These are phyloP conservation scores for Tricholoma furcatifolium DNA, from an alignment of 768 basidiomycete species.

Conservation along the genomic window DNA sequence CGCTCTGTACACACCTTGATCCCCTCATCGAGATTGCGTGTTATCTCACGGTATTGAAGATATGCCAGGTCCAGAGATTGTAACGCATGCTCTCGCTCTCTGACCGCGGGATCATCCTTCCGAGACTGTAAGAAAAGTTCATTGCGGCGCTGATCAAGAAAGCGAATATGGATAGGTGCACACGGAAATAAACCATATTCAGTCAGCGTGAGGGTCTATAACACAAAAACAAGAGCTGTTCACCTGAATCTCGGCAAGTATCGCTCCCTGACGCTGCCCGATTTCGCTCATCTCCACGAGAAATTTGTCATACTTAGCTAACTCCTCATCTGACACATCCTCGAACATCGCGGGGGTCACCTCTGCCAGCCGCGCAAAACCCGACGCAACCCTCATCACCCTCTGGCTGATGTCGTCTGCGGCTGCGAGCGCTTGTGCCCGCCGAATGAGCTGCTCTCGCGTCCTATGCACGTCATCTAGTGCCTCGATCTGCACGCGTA, in stretches of 20 bases:
- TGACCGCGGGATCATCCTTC: constrained; percentile 72
- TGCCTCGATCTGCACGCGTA: constrained; percentile 75
- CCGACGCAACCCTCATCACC: constrained; percentile 64
- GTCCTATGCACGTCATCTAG: constrained; percentile 69
- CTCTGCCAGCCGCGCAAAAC: constrained; percentile 65
- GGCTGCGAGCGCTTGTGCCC: constrained; percentile 59
- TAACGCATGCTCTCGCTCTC: constrained; percentile 77
- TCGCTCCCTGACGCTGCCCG: constrained; percentile 58
- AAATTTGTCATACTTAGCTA: constrained; percentile 80
- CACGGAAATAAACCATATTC: background rate
- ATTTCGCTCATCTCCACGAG: constrained; percentile 55
- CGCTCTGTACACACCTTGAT: constrained; percentile 55
- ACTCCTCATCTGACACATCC: constrained; percentile 72
- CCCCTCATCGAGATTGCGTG: constrained; percentile 84
- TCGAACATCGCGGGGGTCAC: constrained; percentile 88
- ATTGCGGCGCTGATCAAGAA: constrained; percentile 49
- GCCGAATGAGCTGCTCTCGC: constrained; percentile 60
- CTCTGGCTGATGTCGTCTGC: constrained; percentile 73
- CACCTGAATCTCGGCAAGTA: constrained; percentile 73
- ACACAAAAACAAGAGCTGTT: constrained; percentile 12
- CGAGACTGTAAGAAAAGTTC: constrained; percentile 73
- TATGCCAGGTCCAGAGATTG: constrained; percentile 84
- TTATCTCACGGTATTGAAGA: constrained; percentile 85
- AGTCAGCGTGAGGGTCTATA: background rate
- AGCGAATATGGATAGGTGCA: constrained; percentile 1